Percentiles rank a stretch among this genome's conserved stretches.
These are phyloP conservation scores for Wickerhamomyces rabaulensis DNA, from an alignment of 805 yeast species.

Conservation along the genomic window DNA sequence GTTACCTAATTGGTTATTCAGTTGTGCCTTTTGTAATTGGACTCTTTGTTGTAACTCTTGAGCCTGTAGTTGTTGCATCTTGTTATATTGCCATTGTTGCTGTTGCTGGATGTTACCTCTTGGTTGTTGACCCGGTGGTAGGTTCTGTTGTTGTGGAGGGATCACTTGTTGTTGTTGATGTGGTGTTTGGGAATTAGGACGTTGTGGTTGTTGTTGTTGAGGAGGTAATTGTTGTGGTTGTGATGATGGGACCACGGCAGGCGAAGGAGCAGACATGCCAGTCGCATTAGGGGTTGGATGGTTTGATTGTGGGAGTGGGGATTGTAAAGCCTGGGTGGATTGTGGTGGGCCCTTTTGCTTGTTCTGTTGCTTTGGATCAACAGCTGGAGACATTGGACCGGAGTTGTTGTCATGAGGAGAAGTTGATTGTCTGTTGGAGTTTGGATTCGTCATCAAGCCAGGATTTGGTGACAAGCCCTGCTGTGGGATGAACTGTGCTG, in stretches of 20 bases:
- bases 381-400: slow-evolving; percentile 17
- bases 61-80: slow-evolving; percentile 18
- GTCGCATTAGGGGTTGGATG: slow-evolving; percentile 12
- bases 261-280: slow-evolving; percentile 14
- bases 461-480: background rate
- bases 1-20: slow-evolving; percentile 12
- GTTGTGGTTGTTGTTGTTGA: background rate
- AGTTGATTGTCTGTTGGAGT: background rate
- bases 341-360: background rate
- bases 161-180: background rate
- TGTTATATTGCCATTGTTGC: slow-evolving; percentile 16
- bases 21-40: slow-evolving; percentile 20
- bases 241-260: slow-evolving; percentile 5
- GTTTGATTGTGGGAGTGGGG: slow-evolving; percentile 18
- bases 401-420: slow-evolving; percentile 1
- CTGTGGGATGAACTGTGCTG: background rate
- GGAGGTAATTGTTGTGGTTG: slow-evolving; percentile 6
- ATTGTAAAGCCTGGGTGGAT: slow-evolving; percentile 10
- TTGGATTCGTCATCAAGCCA: background rate
- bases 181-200: background rate
- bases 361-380: slow-evolving; percentile 6
- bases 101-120: slow-evolving; percentile 3
- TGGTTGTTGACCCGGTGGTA: background rate
- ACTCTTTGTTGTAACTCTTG: slow-evolving; percentile 21
- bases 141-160: slow-evolving; percentile 2